A percentile compares a stretch with the other conserved stretches of the same genome.
Conservation (phyloP, 2,329 filamentous ascomycete genomes). For the Neophaeococcomyces aloes region DNA sequence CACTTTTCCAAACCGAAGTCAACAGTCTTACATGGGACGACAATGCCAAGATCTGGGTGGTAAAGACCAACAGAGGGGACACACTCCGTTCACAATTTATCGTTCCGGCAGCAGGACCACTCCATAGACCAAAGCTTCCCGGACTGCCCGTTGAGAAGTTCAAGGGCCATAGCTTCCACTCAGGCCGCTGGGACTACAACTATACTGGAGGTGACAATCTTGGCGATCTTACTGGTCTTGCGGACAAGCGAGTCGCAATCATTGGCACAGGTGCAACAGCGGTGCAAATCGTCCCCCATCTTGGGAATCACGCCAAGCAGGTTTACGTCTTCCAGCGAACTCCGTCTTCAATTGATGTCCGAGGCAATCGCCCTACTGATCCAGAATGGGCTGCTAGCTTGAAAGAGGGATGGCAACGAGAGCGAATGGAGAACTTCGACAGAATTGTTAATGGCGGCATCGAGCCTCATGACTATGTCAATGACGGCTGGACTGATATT, state of each 20-base stretch:
- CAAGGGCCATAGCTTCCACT: slow-evolving; percentile 35
- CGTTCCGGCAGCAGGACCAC: slow-evolving; percentile 32
- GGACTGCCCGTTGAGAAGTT: slow-evolving; percentile 25
- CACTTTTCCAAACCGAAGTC: slow-evolving; percentile 15
- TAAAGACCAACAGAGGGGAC: slow-evolving; percentile 20
- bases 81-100: slow-evolving; percentile 31
- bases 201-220: slow-evolving; percentile 28
- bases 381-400: slow-evolving; percentile 4
- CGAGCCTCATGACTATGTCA: slow-evolving; percentile 20
- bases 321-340: slow-evolving; percentile 29
- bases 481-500: slow-evolving; percentile 24
- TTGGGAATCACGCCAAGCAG: slow-evolving; percentile 18
- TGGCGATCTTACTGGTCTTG: slow-evolving; percentile 34
- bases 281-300: slow-evolving; percentile 31
- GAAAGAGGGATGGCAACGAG: slow-evolving; percentile 23
- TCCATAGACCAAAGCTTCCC: slow-evolving; percentile 14
- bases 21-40: slow-evolving; percentile 14
- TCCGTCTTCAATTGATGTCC: slow-evolving; percentile 26
- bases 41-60: slow-evolving; percentile 6
- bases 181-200: slow-evolving; percentile 35
- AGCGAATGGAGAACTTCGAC: slow-evolving; percentile 24
- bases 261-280: slow-evolving; percentile 33
- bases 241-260: slow-evolving; percentile 25
- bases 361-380: slow-evolving; percentile 12
- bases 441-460: slow-evolving; percentile 15